Evolutionary conservation across 2,329 filamentous ascomycete genomes (phyloP).

Genomic region (Cephalotrichum gorgonifer): DNA sequence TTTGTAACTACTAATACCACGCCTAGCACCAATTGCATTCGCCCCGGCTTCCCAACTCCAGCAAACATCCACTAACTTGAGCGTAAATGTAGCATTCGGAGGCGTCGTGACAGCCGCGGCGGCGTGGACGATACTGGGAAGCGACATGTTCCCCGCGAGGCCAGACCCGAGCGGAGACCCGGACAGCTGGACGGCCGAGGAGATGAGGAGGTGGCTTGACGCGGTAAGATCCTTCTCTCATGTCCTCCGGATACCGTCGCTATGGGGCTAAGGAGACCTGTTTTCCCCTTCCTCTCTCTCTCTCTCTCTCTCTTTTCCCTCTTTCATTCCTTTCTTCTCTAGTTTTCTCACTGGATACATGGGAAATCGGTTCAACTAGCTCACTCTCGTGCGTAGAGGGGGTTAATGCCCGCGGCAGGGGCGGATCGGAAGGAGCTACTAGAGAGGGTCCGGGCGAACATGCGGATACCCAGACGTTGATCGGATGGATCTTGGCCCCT

Average conservation of each 20-base stretch:
- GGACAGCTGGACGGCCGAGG: slow-evolving; percentile 63
- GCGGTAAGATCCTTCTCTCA: slow-evolving; percentile 46
- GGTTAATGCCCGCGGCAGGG: slow-evolving; percentile 30
- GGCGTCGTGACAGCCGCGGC: slow-evolving; percentile 74
- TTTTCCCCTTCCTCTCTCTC: too few species aligned
- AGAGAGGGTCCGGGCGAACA: slow-evolving; percentile 34
- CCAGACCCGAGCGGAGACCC: slow-evolving; percentile 69
- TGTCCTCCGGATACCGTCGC: background rate
- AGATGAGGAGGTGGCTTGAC: slow-evolving; percentile 71
- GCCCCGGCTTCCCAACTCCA: too few species aligned
- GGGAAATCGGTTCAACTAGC: slow-evolving; percentile 8
- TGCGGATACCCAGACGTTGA: slow-evolving; percentile 27
- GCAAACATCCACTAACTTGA: background rate
- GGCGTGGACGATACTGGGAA: slow-evolving; percentile 76
- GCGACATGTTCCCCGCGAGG: slow-evolving; percentile 68
- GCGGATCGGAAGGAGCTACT: slow-evolving; percentile 35
- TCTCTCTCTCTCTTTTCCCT: too few species aligned
- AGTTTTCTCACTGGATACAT: background rate
- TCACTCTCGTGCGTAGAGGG: slow-evolving; percentile 24
- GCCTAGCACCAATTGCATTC: too few species aligned
- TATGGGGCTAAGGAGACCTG: too few species aligned
- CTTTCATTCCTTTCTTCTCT: too few species aligned
- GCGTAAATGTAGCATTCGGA: slow-evolving; percentile 60
- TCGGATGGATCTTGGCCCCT: background rate
- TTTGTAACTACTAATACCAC: background rate